Conservation (phyloP, 73 alveolate genomes). For the Blepharisma stoltei region DNA sequence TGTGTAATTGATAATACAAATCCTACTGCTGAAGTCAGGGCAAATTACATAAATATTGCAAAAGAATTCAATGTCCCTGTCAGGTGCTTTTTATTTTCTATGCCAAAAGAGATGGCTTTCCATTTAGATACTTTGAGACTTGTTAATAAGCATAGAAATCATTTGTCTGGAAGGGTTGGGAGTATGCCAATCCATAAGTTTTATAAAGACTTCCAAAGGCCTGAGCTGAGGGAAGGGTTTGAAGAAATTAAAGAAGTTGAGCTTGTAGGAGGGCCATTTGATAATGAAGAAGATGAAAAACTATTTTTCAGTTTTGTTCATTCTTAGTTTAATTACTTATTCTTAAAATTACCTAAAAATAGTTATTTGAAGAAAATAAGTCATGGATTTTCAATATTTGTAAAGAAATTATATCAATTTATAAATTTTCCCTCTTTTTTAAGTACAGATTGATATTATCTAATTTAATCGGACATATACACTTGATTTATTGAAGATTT, state of each 20-base stretch:
- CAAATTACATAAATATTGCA: conserved; percentile 75
- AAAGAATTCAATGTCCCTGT: conserved; percentile 71
- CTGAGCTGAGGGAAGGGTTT: conserved; percentile 82
- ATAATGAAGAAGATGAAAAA: conserved; percentile 84
- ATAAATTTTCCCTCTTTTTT: too few relatives aligned
- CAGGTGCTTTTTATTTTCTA: conserved; percentile 80
- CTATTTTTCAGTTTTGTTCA: conserved; percentile 65
- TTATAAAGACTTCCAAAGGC: conserved; percentile 80
- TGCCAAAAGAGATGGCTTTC: conserved; percentile 81
- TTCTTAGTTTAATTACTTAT: neutral
- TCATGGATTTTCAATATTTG: too few relatives aligned
- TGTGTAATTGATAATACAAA: conserved; percentile 93
- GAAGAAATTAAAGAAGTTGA: conserved; percentile 72
- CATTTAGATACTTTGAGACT: conserved; percentile 84
- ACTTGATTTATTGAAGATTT: too few relatives aligned
- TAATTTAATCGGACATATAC: too few relatives aligned
- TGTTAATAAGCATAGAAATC: conserved; percentile 79
- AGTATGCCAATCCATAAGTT: conserved; percentile 85
- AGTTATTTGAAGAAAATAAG: too few relatives aligned
- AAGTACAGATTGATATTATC: too few relatives aligned
- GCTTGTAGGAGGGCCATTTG: conserved; percentile 95
- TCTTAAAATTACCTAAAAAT: too few relatives aligned
- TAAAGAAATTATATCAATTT: too few relatives aligned
- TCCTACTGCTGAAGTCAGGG: conserved; percentile 76
- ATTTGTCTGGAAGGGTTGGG: conserved; percentile 82